These are phyloP conservation scores for Wickerhamomyces silvicola DNA, from an alignment of 805 yeast species.

Conservation along the genomic window DNA sequence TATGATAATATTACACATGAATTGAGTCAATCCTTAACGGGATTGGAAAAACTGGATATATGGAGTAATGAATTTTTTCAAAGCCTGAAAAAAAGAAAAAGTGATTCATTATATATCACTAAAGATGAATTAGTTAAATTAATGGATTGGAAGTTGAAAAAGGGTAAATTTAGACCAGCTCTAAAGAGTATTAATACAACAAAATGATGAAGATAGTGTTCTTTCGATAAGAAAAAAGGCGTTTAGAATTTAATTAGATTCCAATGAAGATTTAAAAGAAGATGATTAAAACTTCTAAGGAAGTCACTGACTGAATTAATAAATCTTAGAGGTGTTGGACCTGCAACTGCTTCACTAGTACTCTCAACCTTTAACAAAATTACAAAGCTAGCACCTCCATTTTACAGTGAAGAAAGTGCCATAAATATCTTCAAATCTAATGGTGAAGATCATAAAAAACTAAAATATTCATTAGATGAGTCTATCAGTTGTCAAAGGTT, in stretches of 20 bases:
- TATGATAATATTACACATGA: conserved; percentile 7
- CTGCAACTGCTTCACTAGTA: conserved; percentile 22
- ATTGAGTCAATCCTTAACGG: conserved; percentile 3
- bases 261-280: neutral
- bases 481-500: conserved; percentile 11
- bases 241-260: conserved; percentile 7
- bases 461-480: conserved; percentile 17
- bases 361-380: conserved; percentile 12
- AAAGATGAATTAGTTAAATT: conserved; percentile 17
- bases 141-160: conserved; percentile 22
- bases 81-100: conserved; percentile 3
- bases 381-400: conserved; percentile 19
- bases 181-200: conserved; percentile 15
- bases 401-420: conserved; percentile 22
- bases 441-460: conserved; percentile 6
- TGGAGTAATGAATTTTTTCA: conserved; percentile 15
- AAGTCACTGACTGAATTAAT: conserved; percentile 5
- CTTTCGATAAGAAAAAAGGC: conserved; percentile 6
- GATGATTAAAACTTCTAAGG: conserved; percentile 6
- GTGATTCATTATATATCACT: conserved; percentile 5
- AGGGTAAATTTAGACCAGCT: conserved; percentile 23
- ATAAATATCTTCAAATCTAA: conserved; percentile 7
- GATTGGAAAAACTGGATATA: conserved; percentile 11
- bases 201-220: conserved; percentile 14
- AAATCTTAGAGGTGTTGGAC: conserved; percentile 21